Evolutionary conservation across 352 stramenopile genomes (phyloP), one percentile per base, ranked within the genome.

Genomic region (Halophytophthora batemanensis): DNA sequence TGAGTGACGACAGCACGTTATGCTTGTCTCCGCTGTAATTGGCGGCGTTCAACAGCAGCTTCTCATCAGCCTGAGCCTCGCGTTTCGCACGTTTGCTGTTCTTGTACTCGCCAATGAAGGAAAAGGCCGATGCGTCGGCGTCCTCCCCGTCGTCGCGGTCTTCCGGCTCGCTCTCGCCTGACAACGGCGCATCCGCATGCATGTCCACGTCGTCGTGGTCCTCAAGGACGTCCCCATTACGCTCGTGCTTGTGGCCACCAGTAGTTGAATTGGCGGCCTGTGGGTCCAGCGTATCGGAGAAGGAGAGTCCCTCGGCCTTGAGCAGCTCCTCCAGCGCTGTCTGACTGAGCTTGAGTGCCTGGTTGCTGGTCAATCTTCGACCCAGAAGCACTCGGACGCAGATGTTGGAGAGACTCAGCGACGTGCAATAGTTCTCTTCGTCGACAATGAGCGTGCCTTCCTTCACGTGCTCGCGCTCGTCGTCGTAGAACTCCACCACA

Each of bases 381-480:
- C 83, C 83, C 3, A 93, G 70, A 54, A 93, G 51, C 51, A 93
- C 81, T 33, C 82, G 78, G 13, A 92, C 81, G 38, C 73, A 89
- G 19, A 93, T 93, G 39, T 90, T 87, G 2, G 82, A 93, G 38
- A 93, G 57, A 35, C 59, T 88, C 2, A 96, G 56, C 53, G 77
- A 69, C 43, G 77, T 89, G 54, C 62, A 72, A 63, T 93, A 93
- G 53, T 86, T 88, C 61, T 93, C 82, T 47, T 88, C 74, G 39
- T 93, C 81, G 15, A 91, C 79, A 50, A 93, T 68, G 17, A 93
- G 63, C 31, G 79, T 93, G 41, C 85, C 85, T 71, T 96, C 86
- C 61, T 92, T 92, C 41, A 96, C 84, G 53, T 94, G 82, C 40
- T 89, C 77, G 41, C 82, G 74, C 38, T 92, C 77, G 54, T 90